Evolutionary conservation across 2,329 filamentous ascomycete genomes (phyloP), one percentile per base, ranked within the genome.

Genomic region (Exserohilum turcica): DNA sequence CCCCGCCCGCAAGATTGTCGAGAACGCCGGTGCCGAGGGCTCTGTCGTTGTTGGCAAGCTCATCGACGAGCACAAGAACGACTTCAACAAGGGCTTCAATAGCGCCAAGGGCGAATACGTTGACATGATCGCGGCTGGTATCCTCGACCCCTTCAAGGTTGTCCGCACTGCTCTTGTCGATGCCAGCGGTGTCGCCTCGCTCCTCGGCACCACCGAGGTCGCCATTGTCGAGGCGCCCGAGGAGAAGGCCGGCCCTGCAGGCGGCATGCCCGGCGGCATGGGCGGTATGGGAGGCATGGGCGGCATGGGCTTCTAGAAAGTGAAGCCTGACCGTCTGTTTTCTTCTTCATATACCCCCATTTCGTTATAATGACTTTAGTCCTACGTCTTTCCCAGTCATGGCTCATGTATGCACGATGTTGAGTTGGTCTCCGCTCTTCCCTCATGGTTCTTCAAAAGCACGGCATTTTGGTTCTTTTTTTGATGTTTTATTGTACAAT

Each of bases 81-180:
- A 99, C 79, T 99, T 99, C 86, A 95, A 97, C 90, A 94, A 89
- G 83, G 94, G 94, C 63, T 99, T 91, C 81, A 91, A 99, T 85
- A 94, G 90, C 80, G 81, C 91, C 76, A 96, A 92, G 84, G 92
- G 93, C 78, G 90, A 97, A 82, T 99, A 96, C 80, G 92, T 97
- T 65, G 93, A 99, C 83, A 97, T 99, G 94, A 97, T 99, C 74
- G 77, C 85, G 60, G 86, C 91, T 65, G 94, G 94, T 89, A 99
- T 99, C 77, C 89, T 99, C 56, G 94, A 99, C 77, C 94, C 94
- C 63, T 90, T 99, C 84, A 99, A 99, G 90, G 94, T 99, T 67
- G 94, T 99, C 74, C 92, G 94, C 71, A 99, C 94, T 60, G 93
- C 91, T 72, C 88, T 99, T 54, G 85, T 92, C 71, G 94, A 99